Percentiles rank a stretch among this genome's conserved stretches.
These are phyloP conservation scores for Phytophthora colocasiae DNA, from an alignment of 352 stramenopile species.

Conservation along the genomic window DNA sequence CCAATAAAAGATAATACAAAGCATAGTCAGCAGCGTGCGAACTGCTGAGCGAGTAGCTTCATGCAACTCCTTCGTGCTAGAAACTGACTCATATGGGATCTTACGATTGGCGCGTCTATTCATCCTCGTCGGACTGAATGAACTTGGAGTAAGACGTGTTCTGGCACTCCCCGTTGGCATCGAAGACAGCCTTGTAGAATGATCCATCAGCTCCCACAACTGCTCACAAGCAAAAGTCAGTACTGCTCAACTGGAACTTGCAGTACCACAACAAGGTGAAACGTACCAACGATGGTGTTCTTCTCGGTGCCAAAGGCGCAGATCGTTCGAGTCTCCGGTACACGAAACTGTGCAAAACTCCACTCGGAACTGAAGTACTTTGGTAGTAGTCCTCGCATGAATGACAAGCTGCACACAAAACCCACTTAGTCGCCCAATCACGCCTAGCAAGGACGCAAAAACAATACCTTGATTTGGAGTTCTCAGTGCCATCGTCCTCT, in stretches of 20 bases:
- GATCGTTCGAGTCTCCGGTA: conserved; percentile 91
- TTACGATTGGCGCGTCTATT: conserved; percentile 49
- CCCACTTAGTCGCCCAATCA: background rate
- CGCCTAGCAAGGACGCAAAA: background rate
- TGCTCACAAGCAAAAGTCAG: conserved; percentile 33
- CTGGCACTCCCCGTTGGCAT: conserved; percentile 88
- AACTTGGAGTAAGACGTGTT: conserved; percentile 93
- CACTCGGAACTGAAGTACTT: conserved; percentile 96
- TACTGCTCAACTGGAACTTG: too few species aligned
- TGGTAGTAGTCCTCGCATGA: conserved; percentile 91
- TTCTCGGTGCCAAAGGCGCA: conserved; percentile 94
- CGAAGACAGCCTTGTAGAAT: conserved; percentile 91
- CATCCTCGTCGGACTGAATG: conserved; percentile 89
- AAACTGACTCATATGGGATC: conserved; percentile 19
- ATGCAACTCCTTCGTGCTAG: conserved; percentile 18
- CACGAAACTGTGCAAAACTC: conserved; percentile 94
- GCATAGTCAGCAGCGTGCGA: conserved; percentile 28
- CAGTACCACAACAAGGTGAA: background rate
- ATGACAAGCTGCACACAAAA: conserved; percentile 68
- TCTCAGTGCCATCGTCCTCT: conserved; percentile 87
- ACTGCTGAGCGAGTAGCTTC: conserved; percentile 24
- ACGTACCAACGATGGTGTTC: conserved; percentile 92
- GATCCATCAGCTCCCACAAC: conserved; percentile 88
- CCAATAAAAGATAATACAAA: conserved; percentile 51
- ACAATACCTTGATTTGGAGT: conserved; percentile 85